Percentiles rank a stretch among this genome's conserved stretches.
Evolutionary conservation across 768 basidiomycete species (phyloP).

Genomic region (Gautieria morchelliformis): DNA sequence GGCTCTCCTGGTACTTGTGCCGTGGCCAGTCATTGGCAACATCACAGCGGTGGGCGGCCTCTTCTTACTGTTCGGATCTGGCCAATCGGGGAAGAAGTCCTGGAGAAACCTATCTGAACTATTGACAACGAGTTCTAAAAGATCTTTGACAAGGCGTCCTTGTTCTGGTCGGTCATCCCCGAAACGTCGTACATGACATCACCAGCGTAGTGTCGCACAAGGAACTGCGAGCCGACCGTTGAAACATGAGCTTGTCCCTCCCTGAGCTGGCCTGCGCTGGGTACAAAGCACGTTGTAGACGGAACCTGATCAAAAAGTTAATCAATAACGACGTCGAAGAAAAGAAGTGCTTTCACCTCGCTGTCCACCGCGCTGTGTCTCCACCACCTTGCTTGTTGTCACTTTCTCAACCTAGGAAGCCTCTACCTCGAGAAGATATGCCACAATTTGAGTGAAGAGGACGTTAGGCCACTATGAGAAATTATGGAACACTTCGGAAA

Average conservation of each 20-base stretch:
- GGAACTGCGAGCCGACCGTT: constrained; percentile 90
- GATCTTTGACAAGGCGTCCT: constrained; percentile 94
- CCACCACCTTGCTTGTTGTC: constrained; percentile 75
- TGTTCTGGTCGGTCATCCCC: constrained; percentile 99
- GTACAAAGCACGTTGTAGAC: constrained; percentile 93
- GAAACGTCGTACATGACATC: constrained; percentile 97
- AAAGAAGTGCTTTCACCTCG: constrained; percentile 38
- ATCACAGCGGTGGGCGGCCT: constrained; percentile 94
- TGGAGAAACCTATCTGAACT: constrained; percentile 84
- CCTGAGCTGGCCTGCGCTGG: constrained; percentile 84
- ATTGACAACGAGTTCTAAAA: constrained; percentile 77
- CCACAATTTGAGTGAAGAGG: constrained; percentile 87
- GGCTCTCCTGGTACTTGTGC: too few relatives aligned
- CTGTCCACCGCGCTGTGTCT: constrained; percentile 87
- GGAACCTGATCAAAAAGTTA: constrained; percentile 33
- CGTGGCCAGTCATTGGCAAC: too few relatives aligned
- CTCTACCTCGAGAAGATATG: constrained; percentile 88
- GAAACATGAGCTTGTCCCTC: constrained; percentile 82
- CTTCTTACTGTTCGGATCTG: constrained; percentile 96
- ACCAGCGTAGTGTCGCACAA: constrained; percentile 95
- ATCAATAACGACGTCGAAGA: background rate
- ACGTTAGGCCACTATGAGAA: background rate
- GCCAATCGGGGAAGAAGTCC: constrained; percentile 82
- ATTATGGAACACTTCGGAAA: background rate
- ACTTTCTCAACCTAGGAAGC: constrained; percentile 73